A percentile compares a stretch with the other conserved stretches of the same genome.
Conservation (phyloP, 352 stramenopile species). For the Phytophthora melonis region DNA sequence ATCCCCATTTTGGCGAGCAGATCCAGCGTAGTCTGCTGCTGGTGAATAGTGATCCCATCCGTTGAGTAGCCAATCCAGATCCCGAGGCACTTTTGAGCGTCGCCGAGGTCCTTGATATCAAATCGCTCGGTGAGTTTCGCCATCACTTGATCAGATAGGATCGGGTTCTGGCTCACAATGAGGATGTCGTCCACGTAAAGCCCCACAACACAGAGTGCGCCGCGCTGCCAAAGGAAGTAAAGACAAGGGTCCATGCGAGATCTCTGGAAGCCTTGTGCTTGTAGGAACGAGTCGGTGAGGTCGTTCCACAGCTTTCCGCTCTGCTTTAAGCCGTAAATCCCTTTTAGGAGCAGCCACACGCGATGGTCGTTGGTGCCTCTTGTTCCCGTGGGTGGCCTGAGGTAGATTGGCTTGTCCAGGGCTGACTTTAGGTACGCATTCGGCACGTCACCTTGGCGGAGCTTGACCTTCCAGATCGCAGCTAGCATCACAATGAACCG, state of each 20-base stretch:
- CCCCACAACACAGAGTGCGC: slow-evolving; percentile 3
- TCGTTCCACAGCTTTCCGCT: slow-evolving; percentile 20
- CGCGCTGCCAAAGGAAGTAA: slow-evolving; percentile 3
- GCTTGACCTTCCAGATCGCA: slow-evolving; percentile 8
- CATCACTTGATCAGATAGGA: slow-evolving; percentile 8
- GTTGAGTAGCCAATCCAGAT: slow-evolving; percentile 9
- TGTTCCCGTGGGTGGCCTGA: slow-evolving; percentile 12
- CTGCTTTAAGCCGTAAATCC: slow-evolving; percentile 7
- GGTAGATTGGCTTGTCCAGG: slow-evolving; percentile 22
- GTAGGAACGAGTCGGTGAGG: slow-evolving; percentile 14
- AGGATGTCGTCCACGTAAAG: slow-evolving; percentile 19
- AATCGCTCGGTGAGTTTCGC: background rate
- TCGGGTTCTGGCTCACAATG: slow-evolving; percentile 8
- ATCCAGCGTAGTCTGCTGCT: slow-evolving; percentile 13
- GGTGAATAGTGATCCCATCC: slow-evolving; percentile 8
- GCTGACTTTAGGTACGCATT: slow-evolving; percentile 21
- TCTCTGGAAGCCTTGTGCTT: slow-evolving; percentile 7
- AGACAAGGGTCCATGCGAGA: slow-evolving; percentile 11
- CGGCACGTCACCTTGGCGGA: slow-evolving; percentile 21
- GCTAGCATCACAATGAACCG: slow-evolving; percentile 15
- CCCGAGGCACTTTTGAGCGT: slow-evolving; percentile 13
- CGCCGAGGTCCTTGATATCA: slow-evolving; percentile 21
- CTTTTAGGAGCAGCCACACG: background rate
- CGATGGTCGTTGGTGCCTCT: background rate
- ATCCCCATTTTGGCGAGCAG: slow-evolving; percentile 20